Conservation (phyloP, 2,329 filamentous ascomycete genomes). For the Colletotrichum lentis region DNA sequence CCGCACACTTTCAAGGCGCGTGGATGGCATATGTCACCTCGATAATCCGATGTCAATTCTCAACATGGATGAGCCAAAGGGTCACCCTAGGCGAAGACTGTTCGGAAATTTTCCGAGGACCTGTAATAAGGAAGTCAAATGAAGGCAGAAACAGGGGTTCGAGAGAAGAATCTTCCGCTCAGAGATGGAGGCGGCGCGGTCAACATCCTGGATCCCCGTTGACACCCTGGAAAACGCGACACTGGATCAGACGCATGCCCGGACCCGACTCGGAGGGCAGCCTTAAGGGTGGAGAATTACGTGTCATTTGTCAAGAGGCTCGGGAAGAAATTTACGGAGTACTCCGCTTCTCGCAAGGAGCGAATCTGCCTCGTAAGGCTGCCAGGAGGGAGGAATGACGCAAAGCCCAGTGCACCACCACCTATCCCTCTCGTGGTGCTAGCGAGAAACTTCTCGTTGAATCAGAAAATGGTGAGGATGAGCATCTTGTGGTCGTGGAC, state of each 20-base stretch:
- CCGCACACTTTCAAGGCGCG: no score
- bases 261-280: constrained; percentile 15
- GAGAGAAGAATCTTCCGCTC: no score
- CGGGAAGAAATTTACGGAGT: no score
- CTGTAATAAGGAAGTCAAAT: no score
- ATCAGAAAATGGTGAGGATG: not conserved
- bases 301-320: not conserved
- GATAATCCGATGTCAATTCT: no score
- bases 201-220: no score
- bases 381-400: not conserved
- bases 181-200: no score
- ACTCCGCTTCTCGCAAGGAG: not conserved
- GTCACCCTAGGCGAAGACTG: no score
- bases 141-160: no score
- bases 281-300: constrained; percentile 15
- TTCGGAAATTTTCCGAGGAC: no score
- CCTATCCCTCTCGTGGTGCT: not conserved
- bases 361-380: constrained; percentile 32
- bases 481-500: not conserved
- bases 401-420: not conserved
- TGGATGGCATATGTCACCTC: no score
- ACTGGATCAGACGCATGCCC: not conserved
- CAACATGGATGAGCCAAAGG: no score
- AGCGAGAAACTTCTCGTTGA: not conserved
- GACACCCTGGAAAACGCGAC: not conserved